These are phyloP conservation scores for Leucocoprinus gongylophorus DNA, from an alignment of 1,284 basidiomycete species.

Conservation along the genomic window DNA sequence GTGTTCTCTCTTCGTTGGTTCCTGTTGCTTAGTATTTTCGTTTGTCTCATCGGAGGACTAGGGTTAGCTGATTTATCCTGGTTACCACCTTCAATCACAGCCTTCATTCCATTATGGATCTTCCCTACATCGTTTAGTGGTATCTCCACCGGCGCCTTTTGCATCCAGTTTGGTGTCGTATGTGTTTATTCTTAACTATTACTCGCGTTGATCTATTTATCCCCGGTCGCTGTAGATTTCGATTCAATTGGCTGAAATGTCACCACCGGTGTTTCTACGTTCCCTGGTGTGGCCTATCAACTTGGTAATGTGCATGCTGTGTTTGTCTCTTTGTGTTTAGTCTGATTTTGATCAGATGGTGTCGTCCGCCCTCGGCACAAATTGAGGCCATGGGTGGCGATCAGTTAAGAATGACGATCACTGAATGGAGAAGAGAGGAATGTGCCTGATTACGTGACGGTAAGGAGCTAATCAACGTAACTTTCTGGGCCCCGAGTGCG, in stretches of 20 bases:
- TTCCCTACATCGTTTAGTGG: constrained; percentile 59
- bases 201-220: neutral
- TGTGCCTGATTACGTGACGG: constrained; percentile 78
- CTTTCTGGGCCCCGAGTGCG: constrained; percentile 69
- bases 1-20: constrained; percentile 23
- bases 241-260: constrained; percentile 85
- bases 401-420: constrained; percentile 47
- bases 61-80: no score
- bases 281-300: constrained; percentile 89
- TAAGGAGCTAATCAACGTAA: constrained; percentile 41
- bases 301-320: constrained; percentile 46
- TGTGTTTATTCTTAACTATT: constrained; percentile 16
- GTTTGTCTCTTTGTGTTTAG: constrained; percentile 9
- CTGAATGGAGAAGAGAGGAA: constrained; percentile 36
- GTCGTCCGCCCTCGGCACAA: constrained; percentile 57
- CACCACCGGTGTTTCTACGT: constrained; percentile 90
- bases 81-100: constrained; percentile 25
- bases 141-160: constrained; percentile 78
- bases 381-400: constrained; percentile 80
- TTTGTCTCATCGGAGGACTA: constrained; percentile 50
- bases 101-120: constrained; percentile 83
- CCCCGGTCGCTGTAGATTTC: constrained; percentile 49
- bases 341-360: constrained; percentile 55
- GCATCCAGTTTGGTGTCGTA: constrained; percentile 74
- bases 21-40: constrained; percentile 38